Conservation (phyloP, 1,139 yeast species). For the Kodamaea suecica region DNA sequence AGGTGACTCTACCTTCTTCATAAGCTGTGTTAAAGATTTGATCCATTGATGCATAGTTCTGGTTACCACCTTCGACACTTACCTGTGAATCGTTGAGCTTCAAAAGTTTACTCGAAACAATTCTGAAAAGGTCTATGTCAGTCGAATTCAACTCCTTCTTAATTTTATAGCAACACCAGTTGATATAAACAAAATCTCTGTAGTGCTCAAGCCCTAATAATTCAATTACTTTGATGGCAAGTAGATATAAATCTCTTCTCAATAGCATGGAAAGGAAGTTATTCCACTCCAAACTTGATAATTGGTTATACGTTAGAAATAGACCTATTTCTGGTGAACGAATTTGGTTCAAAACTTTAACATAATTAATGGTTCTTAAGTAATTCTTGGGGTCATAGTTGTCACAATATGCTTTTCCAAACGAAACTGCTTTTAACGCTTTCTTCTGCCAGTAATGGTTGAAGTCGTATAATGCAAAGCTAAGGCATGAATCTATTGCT, state of each 20-base stretch:
- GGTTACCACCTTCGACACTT: slow-evolving; percentile 10
- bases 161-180: slow-evolving; percentile 82
- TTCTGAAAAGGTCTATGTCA: slow-evolving; percentile 57
- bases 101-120: slow-evolving; percentile 36
- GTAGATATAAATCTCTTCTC: slow-evolving; percentile 56
- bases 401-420: slow-evolving; percentile 70
- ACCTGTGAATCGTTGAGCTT: slow-evolving; percentile 3
- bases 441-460: slow-evolving; percentile 77
- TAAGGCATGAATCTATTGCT: slow-evolving; percentile 71
- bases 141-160: slow-evolving; percentile 49
- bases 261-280: slow-evolving; percentile 56
- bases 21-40: slow-evolving; percentile 68
- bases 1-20: slow-evolving; percentile 73
- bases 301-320: slow-evolving; percentile 59
- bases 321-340: slow-evolving; percentile 65
- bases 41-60: slow-evolving; percentile 52
- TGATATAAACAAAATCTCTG: slow-evolving; percentile 55
- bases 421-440: slow-evolving; percentile 74
- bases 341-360: slow-evolving; percentile 70
- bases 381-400: slow-evolving; percentile 58
- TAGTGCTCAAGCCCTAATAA: slow-evolving; percentile 46
- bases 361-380: slow-evolving; percentile 53
- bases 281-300: slow-evolving; percentile 49
- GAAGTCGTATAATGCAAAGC: slow-evolving; percentile 76
- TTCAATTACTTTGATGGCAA: slow-evolving; percentile 61